Base-by-base conservation (phyloP, 371 early-diverging fungal genomes). In the Coemansia sp. region DNA sequence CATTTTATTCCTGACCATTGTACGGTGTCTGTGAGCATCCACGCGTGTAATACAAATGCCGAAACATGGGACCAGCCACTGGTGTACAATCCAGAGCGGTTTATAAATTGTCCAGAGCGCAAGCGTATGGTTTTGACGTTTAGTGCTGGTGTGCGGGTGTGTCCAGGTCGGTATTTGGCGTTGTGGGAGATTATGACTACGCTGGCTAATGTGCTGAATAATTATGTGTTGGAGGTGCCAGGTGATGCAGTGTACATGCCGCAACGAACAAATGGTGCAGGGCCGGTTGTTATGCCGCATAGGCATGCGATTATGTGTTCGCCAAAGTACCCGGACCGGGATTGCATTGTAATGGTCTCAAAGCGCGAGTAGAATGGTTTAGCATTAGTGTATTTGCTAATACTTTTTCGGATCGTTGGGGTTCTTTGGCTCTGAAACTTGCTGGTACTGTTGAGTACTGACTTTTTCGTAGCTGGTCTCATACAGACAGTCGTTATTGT, bases 141-240 rank as follows among this genome's bases (percentile, higher is more conserved):
- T 32, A 66, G 78, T n/a, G 54, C 58, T 3, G 82, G 82, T 17
- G 73, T 81, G 7, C 61, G 82, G 13, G 66, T 58, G 3, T 82
- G 82, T 15, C 70, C 75, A 6, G 82, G 82, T 1, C 61, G 67
- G 12, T 44, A 81, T 58, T 32, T 76, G 64, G 76, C 76, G 1
- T 46, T 53, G 65, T 49, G 71, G 19, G 74, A 80, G 59, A 66
- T 80, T 6, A 8, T 71, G 4, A 70, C 73, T 0, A 69, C 78
- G 1, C 51, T 80, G 61, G 80, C 81, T 0, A 80, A 80, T 44
- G 36, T 80, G n/a, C 24, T 80, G 11, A 67, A 66, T 46, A 39
- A 39, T 3, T 80, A 64, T 19, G 77, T 80, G 0, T 5, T 80
- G 11, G 26, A 56, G n/a, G n/a, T 81, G 32, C 80, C 80, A 0